Base-by-base conservation (phyloP, 192 early-diverging fungal species). In the Backusella tarrabulga region DNA sequence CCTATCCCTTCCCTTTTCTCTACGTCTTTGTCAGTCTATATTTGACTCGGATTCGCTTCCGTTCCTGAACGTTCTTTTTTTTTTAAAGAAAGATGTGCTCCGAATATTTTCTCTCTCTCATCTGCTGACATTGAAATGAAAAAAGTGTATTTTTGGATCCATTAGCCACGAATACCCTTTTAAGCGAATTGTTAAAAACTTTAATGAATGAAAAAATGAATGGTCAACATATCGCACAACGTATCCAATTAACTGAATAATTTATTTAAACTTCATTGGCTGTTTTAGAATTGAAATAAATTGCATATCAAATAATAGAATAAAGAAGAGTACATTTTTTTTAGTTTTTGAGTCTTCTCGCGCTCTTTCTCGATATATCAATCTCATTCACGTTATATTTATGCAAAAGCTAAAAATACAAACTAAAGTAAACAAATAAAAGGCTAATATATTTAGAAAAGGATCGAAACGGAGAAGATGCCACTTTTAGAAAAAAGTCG, bases 111-210 rank as follows among this genome's bases (percentile, higher is more conserved):
- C 46, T 50, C 46, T 19, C 46, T n/a, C 17, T 63, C 1, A 26
- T 11, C 12, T 23, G 56, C 56, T 63, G 56, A 32, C 56, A 63
- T 63, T 63, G 3, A 63, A 63, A 11, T 23, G 23, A 7, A 63
- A 63, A 63, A 4, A 11, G 23, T 63, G 21, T 14, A 63, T 63
- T 63, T 63, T 63, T 63, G 56, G 56, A 63, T 63, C 56, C 56
- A 63, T 63, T 63, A 63, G 56, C 56, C 56, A 63, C 56, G 56
- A 63, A 63, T 63, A 7, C 46, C 46, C 46, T 50, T n/a, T 50
- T 50, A 63, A 60, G 56, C 56, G 56, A 63, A 2, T 14, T 4
- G 21, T 63, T 14, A 26, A 63, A 63, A 63, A 63, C 21, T 26
- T 63, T 26, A 29, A 63, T 63, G 29, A 11, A 12, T 29, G 26